These are phyloP conservation scores for Thermothelomyces thermophilus DNA, from an alignment of 2,329 filamentous ascomycete genomes.

Conservation along the genomic window DNA sequence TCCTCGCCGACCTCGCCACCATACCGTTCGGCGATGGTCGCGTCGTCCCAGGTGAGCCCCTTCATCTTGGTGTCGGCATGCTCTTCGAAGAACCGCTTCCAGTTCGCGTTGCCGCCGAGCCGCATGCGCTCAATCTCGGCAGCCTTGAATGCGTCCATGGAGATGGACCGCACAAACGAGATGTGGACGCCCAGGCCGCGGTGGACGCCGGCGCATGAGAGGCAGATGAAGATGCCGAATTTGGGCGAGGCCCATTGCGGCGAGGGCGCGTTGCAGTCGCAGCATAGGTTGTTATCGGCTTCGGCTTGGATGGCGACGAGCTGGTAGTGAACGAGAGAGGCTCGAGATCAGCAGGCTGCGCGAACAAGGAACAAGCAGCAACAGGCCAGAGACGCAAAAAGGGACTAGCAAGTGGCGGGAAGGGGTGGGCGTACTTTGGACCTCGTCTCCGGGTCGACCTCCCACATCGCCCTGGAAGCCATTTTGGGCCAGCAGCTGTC, in stretches of 20 bases:
- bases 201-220: constrained; percentile 91
- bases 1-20: constrained; percentile 86
- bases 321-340: constrained; percentile 38
- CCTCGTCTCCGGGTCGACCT: constrained; percentile 95
- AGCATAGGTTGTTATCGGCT: constrained; percentile 82
- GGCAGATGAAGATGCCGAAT: constrained; percentile 97
- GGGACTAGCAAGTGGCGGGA: not conserved
- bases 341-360: not conserved
- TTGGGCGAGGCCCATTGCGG: constrained; percentile 98
- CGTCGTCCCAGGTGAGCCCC: constrained; percentile 72
- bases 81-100: constrained; percentile 78
- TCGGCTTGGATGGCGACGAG: constrained; percentile 87
- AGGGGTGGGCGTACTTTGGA: constrained; percentile 60
- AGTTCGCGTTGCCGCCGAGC: constrained; percentile 80
- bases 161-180: constrained; percentile 94
- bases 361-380: too few relatives aligned
- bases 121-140: constrained; percentile 92
- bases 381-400: not conserved
- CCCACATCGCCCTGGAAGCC: constrained; percentile 84
- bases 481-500: constrained; percentile 32
- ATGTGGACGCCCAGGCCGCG: constrained; percentile 95
- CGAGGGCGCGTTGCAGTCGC: constrained; percentile 90
- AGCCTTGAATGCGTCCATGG: constrained; percentile 97
- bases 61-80: constrained; percentile 60
- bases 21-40: constrained; percentile 85